Percentiles rank a stretch among this genome's conserved stretches.
Evolutionary conservation across 768 basidiomycete genomes (phyloP).

Genomic region (Amanita inopinata): DNA sequence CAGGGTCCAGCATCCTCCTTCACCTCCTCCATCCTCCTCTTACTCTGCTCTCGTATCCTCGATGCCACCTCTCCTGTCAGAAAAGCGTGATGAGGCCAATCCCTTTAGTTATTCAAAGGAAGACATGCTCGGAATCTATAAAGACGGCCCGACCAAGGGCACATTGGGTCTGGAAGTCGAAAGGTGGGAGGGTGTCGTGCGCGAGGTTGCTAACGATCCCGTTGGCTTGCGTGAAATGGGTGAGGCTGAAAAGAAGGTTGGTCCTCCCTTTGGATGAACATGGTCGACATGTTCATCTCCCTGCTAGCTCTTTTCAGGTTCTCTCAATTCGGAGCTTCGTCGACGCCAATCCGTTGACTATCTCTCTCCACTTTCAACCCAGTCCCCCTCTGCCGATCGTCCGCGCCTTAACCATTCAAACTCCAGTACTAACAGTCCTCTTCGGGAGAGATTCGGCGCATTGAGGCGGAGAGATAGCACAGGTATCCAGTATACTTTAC

Average conservation of each 20-base stretch:
- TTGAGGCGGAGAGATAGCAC: constrained; percentile 61
- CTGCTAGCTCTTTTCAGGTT: constrained; percentile 65
- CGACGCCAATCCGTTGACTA: constrained; percentile 75
- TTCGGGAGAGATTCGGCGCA: constrained; percentile 58
- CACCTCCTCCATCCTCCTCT: constrained; percentile 59
- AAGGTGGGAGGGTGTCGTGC: constrained; percentile 82
- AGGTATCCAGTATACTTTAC: constrained; percentile 31
- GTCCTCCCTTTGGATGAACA: constrained; percentile 18
- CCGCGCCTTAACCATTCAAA: constrained; percentile 44
- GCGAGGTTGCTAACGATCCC: constrained; percentile 66
- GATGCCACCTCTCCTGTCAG: constrained; percentile 36
- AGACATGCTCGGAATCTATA: constrained; percentile 76
- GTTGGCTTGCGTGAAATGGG: constrained; percentile 68
- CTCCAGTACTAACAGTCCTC: constrained; percentile 41
- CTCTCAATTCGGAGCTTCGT: constrained; percentile 82
- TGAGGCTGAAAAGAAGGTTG: constrained; percentile 84
- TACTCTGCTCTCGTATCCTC: constrained; percentile 65
- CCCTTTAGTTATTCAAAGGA: constrained; percentile 87
- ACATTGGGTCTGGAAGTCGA: constrained; percentile 80
- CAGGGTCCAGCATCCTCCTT: constrained; percentile 45
- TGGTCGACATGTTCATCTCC: constrained; percentile 17
- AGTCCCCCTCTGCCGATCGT: constrained; percentile 41
- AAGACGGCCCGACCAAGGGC: constrained; percentile 64
- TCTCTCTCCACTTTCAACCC: constrained; percentile 47
- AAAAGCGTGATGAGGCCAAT: constrained; percentile 52